Conservation (phyloP, 345 rosid genomes). For the Citrus cavaleriei region DNA sequence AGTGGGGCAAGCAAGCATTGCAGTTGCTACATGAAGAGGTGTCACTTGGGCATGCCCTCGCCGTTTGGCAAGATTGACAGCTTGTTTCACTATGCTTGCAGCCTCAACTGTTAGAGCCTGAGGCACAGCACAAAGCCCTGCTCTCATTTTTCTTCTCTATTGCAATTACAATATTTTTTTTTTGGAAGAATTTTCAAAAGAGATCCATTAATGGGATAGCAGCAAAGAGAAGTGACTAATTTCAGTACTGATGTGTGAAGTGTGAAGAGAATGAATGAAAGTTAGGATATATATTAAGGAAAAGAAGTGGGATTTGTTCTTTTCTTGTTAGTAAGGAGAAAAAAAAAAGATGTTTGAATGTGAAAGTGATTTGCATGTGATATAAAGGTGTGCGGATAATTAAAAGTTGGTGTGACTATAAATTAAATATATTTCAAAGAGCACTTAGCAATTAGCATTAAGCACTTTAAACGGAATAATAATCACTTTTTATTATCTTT, state of each 20-base stretch:
- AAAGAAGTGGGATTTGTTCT: conserved; percentile 41
- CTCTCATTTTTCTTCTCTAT: conserved; percentile 37
- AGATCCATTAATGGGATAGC: not conserved
- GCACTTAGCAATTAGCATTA: conserved; percentile 22
- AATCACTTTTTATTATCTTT: conserved; percentile 28
- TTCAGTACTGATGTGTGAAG: not conserved
- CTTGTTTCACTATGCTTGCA: conserved; percentile 52
- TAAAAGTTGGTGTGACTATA: conserved; percentile 24
- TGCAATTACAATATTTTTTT: too few relatives aligned
- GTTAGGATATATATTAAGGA: conserved; percentile 7
- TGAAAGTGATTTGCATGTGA: conserved; percentile 64
- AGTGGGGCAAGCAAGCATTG: conserved; percentile 55
- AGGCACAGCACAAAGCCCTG: conserved; percentile 53
- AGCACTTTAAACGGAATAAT: conserved; percentile 31
- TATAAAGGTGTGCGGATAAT: conserved; percentile 33
- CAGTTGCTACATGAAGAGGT: conserved; percentile 69
- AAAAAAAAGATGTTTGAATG: conserved; percentile 27
- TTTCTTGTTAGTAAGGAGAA: conserved; percentile 59
- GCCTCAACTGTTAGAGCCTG: conserved; percentile 64
- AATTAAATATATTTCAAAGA: conserved; percentile 9
- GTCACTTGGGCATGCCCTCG: conserved; percentile 78
- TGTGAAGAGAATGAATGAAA: not conserved
- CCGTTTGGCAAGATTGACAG: conserved; percentile 52
- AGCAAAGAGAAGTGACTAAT: conserved; percentile 4
- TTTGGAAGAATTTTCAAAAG: too few relatives aligned